Evolutionary conservation across 2,329 filamentous ascomycete genomes (phyloP), one percentile per base, ranked within the genome.

Genomic region (Cladosporium cucumerinum): DNA sequence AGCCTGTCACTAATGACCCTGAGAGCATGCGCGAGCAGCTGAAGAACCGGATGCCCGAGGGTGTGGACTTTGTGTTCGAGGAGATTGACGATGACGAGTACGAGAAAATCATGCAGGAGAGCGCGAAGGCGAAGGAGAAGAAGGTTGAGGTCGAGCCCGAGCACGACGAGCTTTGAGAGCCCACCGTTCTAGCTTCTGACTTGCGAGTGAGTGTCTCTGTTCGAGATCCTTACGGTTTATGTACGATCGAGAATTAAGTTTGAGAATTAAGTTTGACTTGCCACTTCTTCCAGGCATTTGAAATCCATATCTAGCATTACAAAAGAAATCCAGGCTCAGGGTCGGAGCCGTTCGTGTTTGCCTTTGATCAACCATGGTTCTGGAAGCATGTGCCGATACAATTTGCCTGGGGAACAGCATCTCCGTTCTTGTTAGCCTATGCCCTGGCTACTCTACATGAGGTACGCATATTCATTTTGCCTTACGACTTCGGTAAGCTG

Each of bases 41-140:
- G 62, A 72, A 73, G 66, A 67, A 67, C 21, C 65, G 71, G 34
- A 61, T 73, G 66, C 72, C 74, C 1, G 73, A 75, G 60, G 73
- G 74, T 6, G 62, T 76, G 67, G 68, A 73, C 32, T 68, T 75
- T 23, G 70, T 72, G 66, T 68, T 77, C 34, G 74, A 76, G 65
- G 75, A 77, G 70, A 68, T 77, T 26, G 69, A 68, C 30, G 76
- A 76, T 65, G 73, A 71, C 26, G 69, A 69, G 61, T 75, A 74
- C 64, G 74, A 75, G 65, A 61, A 64, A 57, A 63, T 75, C 43
- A 73, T 75, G 72, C 70, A 66, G 59, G 68, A 74, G 49, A 54
- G 54, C 12, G 65, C 72, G 51, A 32, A 66, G 34, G 65, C 54
- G 8, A 49, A 57, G 28, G 59, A 54, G 51, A 28, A 34, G 28